phyloP scores from a whole-genome alignment of 768 basidiomycete species.

The Sporobolomyces roseus region DNA sequence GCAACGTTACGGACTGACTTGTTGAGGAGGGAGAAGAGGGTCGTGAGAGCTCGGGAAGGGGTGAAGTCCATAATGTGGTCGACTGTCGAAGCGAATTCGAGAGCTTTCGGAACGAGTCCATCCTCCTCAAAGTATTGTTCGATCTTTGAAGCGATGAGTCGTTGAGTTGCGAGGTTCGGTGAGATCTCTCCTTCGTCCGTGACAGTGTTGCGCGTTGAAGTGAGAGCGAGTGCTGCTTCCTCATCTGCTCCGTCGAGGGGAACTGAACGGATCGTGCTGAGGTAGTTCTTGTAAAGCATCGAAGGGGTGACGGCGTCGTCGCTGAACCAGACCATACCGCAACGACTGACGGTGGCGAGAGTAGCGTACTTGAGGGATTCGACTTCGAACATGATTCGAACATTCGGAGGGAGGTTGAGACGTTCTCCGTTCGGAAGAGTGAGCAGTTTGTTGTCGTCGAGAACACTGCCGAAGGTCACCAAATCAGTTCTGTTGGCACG shows the following conservation, averaged over 20 bases:
- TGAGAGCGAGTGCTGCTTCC: conserved; percentile 23
- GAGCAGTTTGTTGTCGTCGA: conserved; percentile 96
- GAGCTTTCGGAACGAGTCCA: conserved; percentile 73
- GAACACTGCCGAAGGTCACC: conserved; percentile 60
- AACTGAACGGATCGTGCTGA: conserved; percentile 66
- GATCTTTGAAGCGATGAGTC: conserved; percentile 58
- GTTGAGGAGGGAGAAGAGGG: conserved; percentile 93
- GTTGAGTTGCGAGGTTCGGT: conserved; percentile 61
- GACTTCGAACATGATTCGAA: conserved; percentile 99
- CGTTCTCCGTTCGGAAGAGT: conserved; percentile 98
- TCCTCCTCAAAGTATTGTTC: conserved; percentile 71
- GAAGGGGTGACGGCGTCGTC: conserved; percentile 85
- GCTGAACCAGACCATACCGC: conserved; percentile 99
- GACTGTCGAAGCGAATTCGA: conserved; percentile 74
- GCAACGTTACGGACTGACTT: conserved; percentile 89
- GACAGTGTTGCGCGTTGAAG: neutral
- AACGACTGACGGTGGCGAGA: conserved; percentile 96
- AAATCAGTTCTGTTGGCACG: neutral
- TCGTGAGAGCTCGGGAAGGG: conserved; percentile 79
- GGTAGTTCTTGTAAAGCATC: conserved; percentile 89
- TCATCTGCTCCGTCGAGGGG: conserved; percentile 89
- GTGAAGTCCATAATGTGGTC: conserved; percentile 99
- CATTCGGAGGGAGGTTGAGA: conserved; percentile 90
- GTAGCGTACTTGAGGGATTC: conserved; percentile 97
- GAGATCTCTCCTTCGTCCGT: conserved; percentile 14